Base-by-base conservation (phyloP, 192 early-diverging fungal genomes). In the Entomortierella lignicola region DNA sequence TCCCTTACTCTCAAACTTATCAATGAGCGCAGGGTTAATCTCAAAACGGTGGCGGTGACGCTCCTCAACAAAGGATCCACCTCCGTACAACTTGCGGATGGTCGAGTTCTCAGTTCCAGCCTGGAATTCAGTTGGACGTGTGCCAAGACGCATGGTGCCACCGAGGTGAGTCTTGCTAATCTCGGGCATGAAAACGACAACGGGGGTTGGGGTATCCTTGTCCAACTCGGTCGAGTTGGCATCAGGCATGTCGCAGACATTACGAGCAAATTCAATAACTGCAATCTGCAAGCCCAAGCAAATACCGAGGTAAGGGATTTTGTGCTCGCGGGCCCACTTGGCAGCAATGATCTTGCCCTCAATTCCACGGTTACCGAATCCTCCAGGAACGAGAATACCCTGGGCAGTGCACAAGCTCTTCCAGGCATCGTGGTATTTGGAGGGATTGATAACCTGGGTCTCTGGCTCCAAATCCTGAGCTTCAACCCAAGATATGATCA, bases 161-260 rank as follows among this genome's bases (percentile, higher is more conserved):
- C 98, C 98, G 84, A 99, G 84, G 54, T 94, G 91, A 30, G 94
- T 93, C 66, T 89, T 92, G 63, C 90, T 90, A 82, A 98, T 96
- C 83, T 99, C 98, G 59, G 98, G 98, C 98, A 99, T 99, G 84
- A 93, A 96, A 13, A 99, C 85, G 32, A 99, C 92, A n/a, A 95
- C 92, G 20, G 90, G 90, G 32, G 87, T 86, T 8, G 80, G 81
- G 29, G 94, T 89, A 64, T 94, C 82, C 50, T 89, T 85, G 62
- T 87, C 89, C 63, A 98, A 85, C 83, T 99, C 98, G 61, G 89
- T 91, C 13, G 95, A 97, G 81, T 94, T 87, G 29, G 97, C 97
- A 50, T 83, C 87, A 37, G 79, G 42, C 69, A 99, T 85, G 31
- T 90, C 94, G 66, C 92, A 94, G 15, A 98, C 93, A 72, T 98